Conservation (phyloP, 768 basidiomycete genomes). For the Phaeotremella fagi region DNA sequence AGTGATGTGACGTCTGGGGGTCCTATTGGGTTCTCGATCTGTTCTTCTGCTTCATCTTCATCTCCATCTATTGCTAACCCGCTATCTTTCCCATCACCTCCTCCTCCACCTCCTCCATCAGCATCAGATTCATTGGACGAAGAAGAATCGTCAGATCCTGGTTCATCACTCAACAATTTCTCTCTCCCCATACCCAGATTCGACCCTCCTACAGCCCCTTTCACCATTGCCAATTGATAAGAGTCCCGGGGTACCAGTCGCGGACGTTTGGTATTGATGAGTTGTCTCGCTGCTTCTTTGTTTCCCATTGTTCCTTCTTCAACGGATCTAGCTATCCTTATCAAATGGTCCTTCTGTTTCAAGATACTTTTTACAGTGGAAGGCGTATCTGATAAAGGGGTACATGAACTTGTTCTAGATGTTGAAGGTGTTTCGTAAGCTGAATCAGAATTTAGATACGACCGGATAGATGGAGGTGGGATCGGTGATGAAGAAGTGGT, state of each 20-base stretch:
- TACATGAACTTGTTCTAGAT: constrained; percentile 13
- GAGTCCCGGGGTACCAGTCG: constrained; percentile 33
- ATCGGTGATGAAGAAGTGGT: constrained; percentile 8
- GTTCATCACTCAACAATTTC: constrained; percentile 15
- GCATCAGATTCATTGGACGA: not conserved
- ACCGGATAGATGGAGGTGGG: constrained; percentile 26
- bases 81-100: constrained; percentile 19
- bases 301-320: constrained; percentile 44
- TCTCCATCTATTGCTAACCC: not conserved
- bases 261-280: constrained; percentile 35
- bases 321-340: constrained; percentile 35
- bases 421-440: constrained; percentile 14
- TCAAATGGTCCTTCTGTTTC: constrained; percentile 20
- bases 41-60: constrained; percentile 28
- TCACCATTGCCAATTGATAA: constrained; percentile 24
- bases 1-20: constrained; percentile 27
- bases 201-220: not conserved
- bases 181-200: constrained; percentile 10
- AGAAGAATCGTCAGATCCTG: constrained; percentile 14
- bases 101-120: not conserved
- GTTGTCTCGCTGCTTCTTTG: constrained; percentile 38
- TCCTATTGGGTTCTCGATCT: constrained; percentile 9
- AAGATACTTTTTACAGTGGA: constrained; percentile 21
- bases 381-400: constrained; percentile 10
- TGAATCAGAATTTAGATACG: constrained; percentile 19